Evolutionary conservation across 495 filamentous ascomycete genomes (phyloP), one percentile per base, ranked within the genome.

Genomic region (Podospora conica): DNA sequence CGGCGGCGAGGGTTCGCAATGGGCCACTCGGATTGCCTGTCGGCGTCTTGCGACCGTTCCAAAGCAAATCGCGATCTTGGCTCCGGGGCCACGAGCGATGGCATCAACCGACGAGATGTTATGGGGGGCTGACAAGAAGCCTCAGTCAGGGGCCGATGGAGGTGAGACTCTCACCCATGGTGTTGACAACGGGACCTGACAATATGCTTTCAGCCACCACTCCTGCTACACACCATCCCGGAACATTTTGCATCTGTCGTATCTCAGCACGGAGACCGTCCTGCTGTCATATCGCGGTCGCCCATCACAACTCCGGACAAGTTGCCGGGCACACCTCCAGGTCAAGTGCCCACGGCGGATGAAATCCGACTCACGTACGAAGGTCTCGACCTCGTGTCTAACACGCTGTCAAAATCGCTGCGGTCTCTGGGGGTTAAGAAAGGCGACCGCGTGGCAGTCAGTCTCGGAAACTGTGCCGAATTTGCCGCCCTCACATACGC

Each of bases 391-490:
- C 75, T 78, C 6, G 83, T 85, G 59, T 96, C 92, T 70, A 94
- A 92, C 79, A 79, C 83, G 1, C 81, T 98, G 22, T 91, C 93
- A 0, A 80, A 85, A 25, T 93, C 92, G 0, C 75, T 97, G 15
- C 75, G 84, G 31, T 87, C 87, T 1, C 79, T 88, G 2, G 93
- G 93, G 2, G 91, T 97, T 1, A 81, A 80, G 66, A 96, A 91
- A 71, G 93, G 93, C 2, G 91, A 96, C 69, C 82, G 93, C 23
- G 91, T 97, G 11, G 92, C 89, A 9, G 90, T 97, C 15, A 91
- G 88, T 69, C 75, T 97, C 21, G 93, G 95, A 1, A 98, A 97
- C 71, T 88, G 85, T 28, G 80, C 90, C 73, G 93, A 96, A 78
- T 92, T 88, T 72, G 91, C 90, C 4, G 85, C 88, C 75, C 76